A percentile compares a stretch with the other conserved stretches of the same genome.
Conservation (phyloP, 345 rosid species). For the Erysimum cheiranthoides region DNA sequence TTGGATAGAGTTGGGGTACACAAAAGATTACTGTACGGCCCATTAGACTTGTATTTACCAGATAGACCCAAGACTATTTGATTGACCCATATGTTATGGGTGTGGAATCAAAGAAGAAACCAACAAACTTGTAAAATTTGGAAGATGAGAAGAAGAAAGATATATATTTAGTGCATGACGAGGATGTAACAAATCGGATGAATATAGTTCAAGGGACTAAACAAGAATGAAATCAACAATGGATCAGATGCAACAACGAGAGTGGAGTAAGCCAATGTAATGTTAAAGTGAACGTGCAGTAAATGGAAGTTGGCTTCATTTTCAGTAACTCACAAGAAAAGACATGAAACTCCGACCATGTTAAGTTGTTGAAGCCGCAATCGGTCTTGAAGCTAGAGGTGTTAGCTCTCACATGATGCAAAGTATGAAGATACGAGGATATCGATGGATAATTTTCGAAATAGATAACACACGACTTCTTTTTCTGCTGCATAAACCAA, state of each 20-base stretch:
- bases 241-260: too few species aligned
- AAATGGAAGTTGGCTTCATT: not conserved
- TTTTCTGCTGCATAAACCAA: not conserved
- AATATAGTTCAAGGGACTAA: too few species aligned
- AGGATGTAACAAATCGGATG: too few species aligned
- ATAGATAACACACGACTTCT: not conserved
- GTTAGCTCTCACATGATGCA: not conserved
- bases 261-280: not conserved
- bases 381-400: not conserved
- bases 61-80: conserved; percentile 4
- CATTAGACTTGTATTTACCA: conserved; percentile 19
- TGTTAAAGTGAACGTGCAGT: not conserved
- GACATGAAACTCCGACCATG: not conserved
- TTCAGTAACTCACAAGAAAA: not conserved
- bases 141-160: too few species aligned
- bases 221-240: too few species aligned
- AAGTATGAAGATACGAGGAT: not conserved
- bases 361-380: not conserved
- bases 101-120: too few species aligned
- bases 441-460: not conserved
- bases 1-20: not conserved
- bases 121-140: too few species aligned
- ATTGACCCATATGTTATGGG: not conserved
- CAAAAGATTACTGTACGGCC: not conserved
- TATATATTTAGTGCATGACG: too few species aligned